These are phyloP conservation scores for Colletotrichum tropicicola DNA, from an alignment of 2,329 filamentous ascomycete species.

Conservation along the genomic window DNA sequence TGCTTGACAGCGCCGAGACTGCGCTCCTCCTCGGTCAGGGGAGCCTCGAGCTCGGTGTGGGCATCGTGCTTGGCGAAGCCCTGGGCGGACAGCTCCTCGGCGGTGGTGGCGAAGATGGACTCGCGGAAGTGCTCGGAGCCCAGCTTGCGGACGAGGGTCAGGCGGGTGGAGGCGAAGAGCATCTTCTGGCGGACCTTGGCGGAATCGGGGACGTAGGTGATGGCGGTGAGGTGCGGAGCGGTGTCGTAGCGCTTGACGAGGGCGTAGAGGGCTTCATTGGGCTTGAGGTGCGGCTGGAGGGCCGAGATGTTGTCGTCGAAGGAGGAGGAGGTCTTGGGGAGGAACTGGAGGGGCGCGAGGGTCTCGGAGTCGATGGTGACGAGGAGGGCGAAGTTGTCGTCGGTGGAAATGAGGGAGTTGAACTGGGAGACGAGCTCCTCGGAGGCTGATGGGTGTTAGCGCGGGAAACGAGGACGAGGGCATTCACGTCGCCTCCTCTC, in stretches of 20 bases:
- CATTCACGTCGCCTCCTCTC: not conserved
- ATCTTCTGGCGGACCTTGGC: constrained; percentile 87
- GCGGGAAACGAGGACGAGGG: not conserved
- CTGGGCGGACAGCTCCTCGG: constrained; percentile 72
- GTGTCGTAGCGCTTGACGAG: constrained; percentile 74
- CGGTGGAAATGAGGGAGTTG: constrained; percentile 70
- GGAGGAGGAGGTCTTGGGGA: constrained; percentile 62
- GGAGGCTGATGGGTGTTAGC: constrained; percentile 64
- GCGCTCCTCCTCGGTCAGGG: constrained; percentile 82
- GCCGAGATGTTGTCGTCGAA: constrained; percentile 72
- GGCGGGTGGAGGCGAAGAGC: constrained; percentile 81
- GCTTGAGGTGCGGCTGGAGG: constrained; percentile 70
- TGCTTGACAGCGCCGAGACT: constrained; percentile 77
- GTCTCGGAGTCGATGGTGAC: constrained; percentile 75
- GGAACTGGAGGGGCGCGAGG: constrained; percentile 66
- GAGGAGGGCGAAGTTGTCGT: constrained; percentile 73
- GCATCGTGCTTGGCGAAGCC: constrained; percentile 80
- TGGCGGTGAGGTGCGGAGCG: constrained; percentile 68
- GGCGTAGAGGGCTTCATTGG: constrained; percentile 76
- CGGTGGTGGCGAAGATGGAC: constrained; percentile 75
- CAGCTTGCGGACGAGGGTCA: constrained; percentile 79
- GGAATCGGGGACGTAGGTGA: constrained; percentile 82
- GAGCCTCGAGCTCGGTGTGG: constrained; percentile 71
- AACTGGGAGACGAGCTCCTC: constrained; percentile 80
- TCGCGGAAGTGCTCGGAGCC: constrained; percentile 83